Evolutionary conservation across 2,329 filamentous ascomycete genomes (phyloP), one percentile per base, ranked within the genome.

Genomic region (Botrytis sinoallii): DNA sequence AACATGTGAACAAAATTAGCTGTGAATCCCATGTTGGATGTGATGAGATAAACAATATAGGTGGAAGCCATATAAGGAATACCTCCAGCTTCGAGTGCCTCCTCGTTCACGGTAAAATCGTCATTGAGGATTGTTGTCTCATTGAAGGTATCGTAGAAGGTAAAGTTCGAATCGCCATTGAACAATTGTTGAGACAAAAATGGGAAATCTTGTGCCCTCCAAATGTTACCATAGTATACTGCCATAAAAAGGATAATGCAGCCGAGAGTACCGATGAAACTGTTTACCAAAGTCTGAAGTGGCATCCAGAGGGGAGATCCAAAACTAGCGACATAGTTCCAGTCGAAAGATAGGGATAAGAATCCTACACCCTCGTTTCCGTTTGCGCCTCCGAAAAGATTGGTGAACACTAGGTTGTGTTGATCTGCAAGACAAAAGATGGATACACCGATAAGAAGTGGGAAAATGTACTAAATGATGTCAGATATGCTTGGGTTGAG

Each of bases 361-460:
- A 69, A 35, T 25, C 84, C 79, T 9, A 81, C 77, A 18, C 84
- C 84, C 75, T 86, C 84, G 74, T 86, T 85, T 6, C 83, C 83
- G 57, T 80, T 81, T 3, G 85, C 80, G n/a, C 85, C 86, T 6
- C 85, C 85, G 74, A 87, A 87, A n/a, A 87, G 77, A 59, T 85
- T 84, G 32, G 85, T 86, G 68, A 87, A 85, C 9, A 85, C 78
- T 1, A 83, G 75, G 71, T 78, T 85, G 57, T 84, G 79, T 52
- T 83, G 81, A 20, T 84, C 82, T 0, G 85, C 83, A 7, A 87
- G 81, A 75, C 85, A 87, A 70, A 86, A 85, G 40, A 87, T 80
- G 12, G 79, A 81, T 25, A 84, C 75, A 29, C 83, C 83, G 16
- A 92, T 93, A 18, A 91, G 86, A n/a, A 75, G 55, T 14, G 74